Percentiles rank a stretch among this genome's conserved stretches.
Conservation (phyloP, 2,329 filamentous ascomycete species). For the Botrytis squamosa region DNA sequence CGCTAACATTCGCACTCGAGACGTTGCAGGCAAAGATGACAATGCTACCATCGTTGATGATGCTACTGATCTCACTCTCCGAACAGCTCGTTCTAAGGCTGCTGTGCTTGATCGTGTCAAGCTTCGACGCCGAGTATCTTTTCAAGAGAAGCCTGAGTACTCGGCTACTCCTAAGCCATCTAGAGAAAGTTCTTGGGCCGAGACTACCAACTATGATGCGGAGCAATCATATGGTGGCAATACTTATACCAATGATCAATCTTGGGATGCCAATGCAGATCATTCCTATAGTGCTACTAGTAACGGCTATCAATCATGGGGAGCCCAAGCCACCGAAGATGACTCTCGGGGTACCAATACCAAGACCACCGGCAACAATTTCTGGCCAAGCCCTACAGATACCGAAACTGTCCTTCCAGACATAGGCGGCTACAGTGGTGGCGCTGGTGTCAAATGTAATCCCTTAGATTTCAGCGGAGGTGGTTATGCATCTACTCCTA, state of each 20-base stretch:
- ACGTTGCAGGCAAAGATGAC: not conserved
- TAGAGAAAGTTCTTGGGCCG: not conserved
- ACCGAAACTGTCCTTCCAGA: not conserved
- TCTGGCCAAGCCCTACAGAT: not conserved
- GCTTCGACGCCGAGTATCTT: not conserved
- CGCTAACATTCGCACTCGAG: not conserved
- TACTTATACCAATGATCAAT: not conserved
- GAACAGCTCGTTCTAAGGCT: constrained; percentile 3
- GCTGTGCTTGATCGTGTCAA: not conserved
- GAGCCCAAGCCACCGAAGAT: not conserved
- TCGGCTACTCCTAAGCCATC: not conserved
- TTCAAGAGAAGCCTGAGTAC: not conserved
- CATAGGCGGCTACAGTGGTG: not conserved
- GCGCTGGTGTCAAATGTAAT: not conserved
- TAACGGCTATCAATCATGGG: not conserved
- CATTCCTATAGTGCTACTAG: not conserved
- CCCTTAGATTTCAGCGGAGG: not conserved
- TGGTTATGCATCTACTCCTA: not conserved
- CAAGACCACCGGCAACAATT: not conserved
- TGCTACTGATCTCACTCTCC: constrained; percentile 11
- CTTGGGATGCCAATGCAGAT: constrained; percentile 6
- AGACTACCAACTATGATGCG: not conserved
- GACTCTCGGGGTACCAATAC: not conserved
- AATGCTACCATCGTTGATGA: not conserved
- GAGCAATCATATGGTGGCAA: not conserved